These are phyloP conservation scores for Gremmenia infestans DNA, from an alignment of 2,329 filamentous ascomycete genomes.

Conservation along the genomic window DNA sequence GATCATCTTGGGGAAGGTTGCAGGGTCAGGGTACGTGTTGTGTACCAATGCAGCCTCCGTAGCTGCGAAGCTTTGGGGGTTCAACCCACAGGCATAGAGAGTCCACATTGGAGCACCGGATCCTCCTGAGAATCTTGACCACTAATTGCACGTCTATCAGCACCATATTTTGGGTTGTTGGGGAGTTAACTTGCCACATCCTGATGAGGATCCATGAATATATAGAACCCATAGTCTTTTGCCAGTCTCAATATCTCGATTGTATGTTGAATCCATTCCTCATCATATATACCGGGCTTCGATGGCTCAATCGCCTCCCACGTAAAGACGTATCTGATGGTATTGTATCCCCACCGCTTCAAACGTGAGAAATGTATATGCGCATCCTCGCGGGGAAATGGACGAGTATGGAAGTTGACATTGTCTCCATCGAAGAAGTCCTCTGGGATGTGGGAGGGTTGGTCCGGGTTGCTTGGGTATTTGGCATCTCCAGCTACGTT, in stretches of 20 bases:
- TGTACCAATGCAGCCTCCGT: constrained; percentile 94
- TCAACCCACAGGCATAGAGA: constrained; percentile 85
- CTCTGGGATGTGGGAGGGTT: constrained; percentile 72
- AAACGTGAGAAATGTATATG: constrained; percentile 81
- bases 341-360: constrained; percentile 90
- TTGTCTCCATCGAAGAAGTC: constrained; percentile 90
- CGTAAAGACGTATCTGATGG: constrained; percentile 92
- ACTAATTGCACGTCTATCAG: constrained; percentile 41
- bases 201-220: constrained; percentile 99
- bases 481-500: constrained; percentile 91
- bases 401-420: constrained; percentile 81
- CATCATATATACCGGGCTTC: constrained; percentile 87
- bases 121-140: constrained; percentile 90
- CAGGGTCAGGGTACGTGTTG: constrained; percentile 83
- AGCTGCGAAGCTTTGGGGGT: constrained; percentile 76
- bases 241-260: constrained; percentile 78
- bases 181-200: constrained; percentile 69
- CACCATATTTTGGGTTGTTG: constrained; percentile 1
- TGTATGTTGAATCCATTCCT: constrained; percentile 88
- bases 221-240: constrained; percentile 86
- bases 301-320: constrained; percentile 98
- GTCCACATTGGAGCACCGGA: constrained; percentile 98
- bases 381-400: constrained; percentile 79
- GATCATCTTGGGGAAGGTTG: constrained; percentile 94
- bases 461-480: constrained; percentile 73